Conservation (phyloP, 1,139 yeast species). For the Debaryomycetaceae sp. region DNA sequence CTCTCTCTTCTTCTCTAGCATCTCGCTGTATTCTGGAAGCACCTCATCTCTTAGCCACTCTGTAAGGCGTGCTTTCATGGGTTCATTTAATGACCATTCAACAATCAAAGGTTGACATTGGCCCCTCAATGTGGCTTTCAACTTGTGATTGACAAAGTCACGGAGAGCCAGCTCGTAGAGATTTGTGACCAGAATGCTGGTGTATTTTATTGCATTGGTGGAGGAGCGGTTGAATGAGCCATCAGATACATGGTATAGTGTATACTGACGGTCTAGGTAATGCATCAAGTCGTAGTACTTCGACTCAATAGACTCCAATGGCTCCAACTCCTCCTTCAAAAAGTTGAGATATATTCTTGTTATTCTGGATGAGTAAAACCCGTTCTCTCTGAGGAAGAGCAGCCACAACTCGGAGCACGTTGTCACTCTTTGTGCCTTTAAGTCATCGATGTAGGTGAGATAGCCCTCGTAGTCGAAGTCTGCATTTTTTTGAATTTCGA, state of each 20-base stretch:
- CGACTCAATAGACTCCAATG: slow-evolving; percentile 13
- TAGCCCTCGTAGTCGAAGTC: slow-evolving; percentile 41
- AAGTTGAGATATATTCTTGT: slow-evolving; percentile 23
- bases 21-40: slow-evolving; percentile 19
- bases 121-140: slow-evolving; percentile 24
- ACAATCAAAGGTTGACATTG: slow-evolving; percentile 31
- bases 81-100: slow-evolving; percentile 35
- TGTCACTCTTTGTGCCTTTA: slow-evolving; percentile 23
- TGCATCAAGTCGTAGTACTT: slow-evolving; percentile 22
- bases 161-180: slow-evolving; percentile 27
- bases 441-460: slow-evolving; percentile 23
- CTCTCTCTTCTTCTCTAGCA: slow-evolving; percentile 25
- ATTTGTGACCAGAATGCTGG: slow-evolving; percentile 15
- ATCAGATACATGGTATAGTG: slow-evolving; percentile 15
- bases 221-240: slow-evolving; percentile 26
- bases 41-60: slow-evolving; percentile 19
- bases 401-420: slow-evolving; percentile 34
- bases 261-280: slow-evolving; percentile 19
- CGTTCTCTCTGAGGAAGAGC: slow-evolving; percentile 22
- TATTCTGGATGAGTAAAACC: slow-evolving; percentile 22
- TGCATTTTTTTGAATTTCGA: slow-evolving; percentile 29
- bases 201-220: slow-evolving; percentile 13
- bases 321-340: slow-evolving; percentile 15
- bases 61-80: slow-evolving; percentile 22
- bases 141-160: slow-evolving; percentile 25